Evolutionary conservation across 1,284 basidiomycete species (phyloP).

Genomic region (Clitocybe nebularis): DNA sequence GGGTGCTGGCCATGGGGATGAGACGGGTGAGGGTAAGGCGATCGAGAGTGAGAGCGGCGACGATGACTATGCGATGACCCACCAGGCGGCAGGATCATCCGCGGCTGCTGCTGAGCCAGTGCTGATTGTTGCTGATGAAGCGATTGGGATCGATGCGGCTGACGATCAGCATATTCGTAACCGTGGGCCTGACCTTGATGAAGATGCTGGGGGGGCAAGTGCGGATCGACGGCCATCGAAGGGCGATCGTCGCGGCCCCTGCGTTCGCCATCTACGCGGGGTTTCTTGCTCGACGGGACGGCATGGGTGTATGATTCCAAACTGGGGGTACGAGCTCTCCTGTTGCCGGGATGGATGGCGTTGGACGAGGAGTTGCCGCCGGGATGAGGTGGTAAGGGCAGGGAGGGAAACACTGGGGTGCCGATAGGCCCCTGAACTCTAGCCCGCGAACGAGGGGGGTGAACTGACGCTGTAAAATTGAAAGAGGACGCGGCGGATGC

Average conservation of each 20-base stretch:
- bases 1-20: slow-evolving; percentile 13
- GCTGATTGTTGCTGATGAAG: slow-evolving; percentile 5
- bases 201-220: too few relatives aligned
- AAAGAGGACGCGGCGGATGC: too few relatives aligned
- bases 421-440: slow-evolving; percentile 2
- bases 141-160: background rate
- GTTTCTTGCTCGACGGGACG: slow-evolving; percentile 11
- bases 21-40: slow-evolving; percentile 2
- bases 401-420: slow-evolving; percentile 4
- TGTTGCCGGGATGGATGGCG: background rate
- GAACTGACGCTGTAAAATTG: too few relatives aligned
- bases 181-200: too few relatives aligned
- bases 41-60: background rate
- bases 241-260: slow-evolving; percentile 2
- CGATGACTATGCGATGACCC: too few relatives aligned
- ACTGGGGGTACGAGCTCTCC: slow-evolving; percentile 11
- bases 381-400: slow-evolving; percentile 7
- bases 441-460: too few relatives aligned
- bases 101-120: background rate
- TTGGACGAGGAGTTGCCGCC: too few relatives aligned
- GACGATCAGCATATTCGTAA: slow-evolving; percentile 1
- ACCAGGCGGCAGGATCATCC: too few relatives aligned
- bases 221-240: too few relatives aligned
- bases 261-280: slow-evolving; percentile 9
- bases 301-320: slow-evolving; percentile 15